A percentile compares a stretch with the other conserved stretches of the same genome.
Conservation (phyloP, 805 yeast genomes). For the Kluyveromyces starmeri region DNA sequence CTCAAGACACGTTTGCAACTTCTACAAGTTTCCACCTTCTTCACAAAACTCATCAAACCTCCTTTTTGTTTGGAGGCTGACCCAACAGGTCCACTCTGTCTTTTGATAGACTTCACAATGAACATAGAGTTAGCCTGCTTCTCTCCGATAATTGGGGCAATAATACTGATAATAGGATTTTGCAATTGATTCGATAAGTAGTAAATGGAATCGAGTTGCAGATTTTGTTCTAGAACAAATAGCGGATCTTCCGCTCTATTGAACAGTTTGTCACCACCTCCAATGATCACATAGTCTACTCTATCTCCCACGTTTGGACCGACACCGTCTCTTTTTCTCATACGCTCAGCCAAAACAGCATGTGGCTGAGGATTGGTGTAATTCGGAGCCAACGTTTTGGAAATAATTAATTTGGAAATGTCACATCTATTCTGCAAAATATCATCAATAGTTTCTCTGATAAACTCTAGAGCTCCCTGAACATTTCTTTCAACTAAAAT, state of each 20-base stretch:
- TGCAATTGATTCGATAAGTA: slow-evolving; percentile 88
- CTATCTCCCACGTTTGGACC: slow-evolving; percentile 97
- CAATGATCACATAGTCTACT: slow-evolving; percentile 91
- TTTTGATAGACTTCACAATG: slow-evolving; percentile 40
- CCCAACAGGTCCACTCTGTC: slow-evolving; percentile 41
- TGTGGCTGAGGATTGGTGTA: slow-evolving; percentile 97
- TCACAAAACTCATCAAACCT: slow-evolving; percentile 86
- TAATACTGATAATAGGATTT: slow-evolving; percentile 87
- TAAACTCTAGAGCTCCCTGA: slow-evolving; percentile 72
- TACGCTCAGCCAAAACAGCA: slow-evolving; percentile 89
- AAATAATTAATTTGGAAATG: slow-evolving; percentile 85
- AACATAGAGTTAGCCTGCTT: slow-evolving; percentile 69
- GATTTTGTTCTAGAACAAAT: slow-evolving; percentile 81
- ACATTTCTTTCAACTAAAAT: slow-evolving; percentile 86
- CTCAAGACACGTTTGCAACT: slow-evolving; percentile 76
- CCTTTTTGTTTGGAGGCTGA: slow-evolving; percentile 47
- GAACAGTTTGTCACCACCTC: slow-evolving; percentile 75
- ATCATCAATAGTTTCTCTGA: slow-evolving; percentile 82
- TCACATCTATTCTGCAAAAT: slow-evolving; percentile 86
- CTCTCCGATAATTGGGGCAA: slow-evolving; percentile 91
- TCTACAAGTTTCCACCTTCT: slow-evolving; percentile 79
- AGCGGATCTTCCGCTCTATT: slow-evolving; percentile 97
- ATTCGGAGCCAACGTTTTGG: slow-evolving; percentile 86
- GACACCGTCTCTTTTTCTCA: slow-evolving; percentile 95
- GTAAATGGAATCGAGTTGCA: slow-evolving; percentile 91